phyloP scores from a whole-genome alignment of 768 basidiomycete genomes.

The Mycena polygramma region DNA sequence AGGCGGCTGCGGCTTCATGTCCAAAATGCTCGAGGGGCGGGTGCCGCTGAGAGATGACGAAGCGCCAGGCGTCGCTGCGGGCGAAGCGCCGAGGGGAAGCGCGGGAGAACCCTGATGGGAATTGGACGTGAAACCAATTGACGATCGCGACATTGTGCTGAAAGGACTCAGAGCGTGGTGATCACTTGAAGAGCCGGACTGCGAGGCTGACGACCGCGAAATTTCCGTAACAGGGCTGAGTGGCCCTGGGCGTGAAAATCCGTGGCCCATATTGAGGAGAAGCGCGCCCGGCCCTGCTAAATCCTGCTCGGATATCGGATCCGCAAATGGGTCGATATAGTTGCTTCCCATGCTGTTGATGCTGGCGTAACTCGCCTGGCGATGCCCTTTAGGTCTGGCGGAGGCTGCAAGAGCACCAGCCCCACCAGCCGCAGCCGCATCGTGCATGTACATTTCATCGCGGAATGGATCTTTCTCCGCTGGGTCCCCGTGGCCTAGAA shows the following conservation, averaged over 20 bases:
- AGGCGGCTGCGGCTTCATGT: slow-evolving; percentile 52
- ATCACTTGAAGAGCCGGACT: slow-evolving; percentile 43
- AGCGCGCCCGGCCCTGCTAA: slow-evolving; percentile 43
- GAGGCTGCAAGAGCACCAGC: slow-evolving; percentile 28
- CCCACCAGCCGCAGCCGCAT: slow-evolving; percentile 38
- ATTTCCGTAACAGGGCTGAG: slow-evolving; percentile 52
- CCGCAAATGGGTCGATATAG: slow-evolving; percentile 66
- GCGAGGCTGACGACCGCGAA: slow-evolving; percentile 43
- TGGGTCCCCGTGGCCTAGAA: slow-evolving; percentile 31
- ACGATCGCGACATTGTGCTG: slow-evolving; percentile 33
- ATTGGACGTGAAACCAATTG: slow-evolving; percentile 33
- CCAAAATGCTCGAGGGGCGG: slow-evolving; percentile 33
- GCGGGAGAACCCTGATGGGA: slow-evolving; percentile 33
- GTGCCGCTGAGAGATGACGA: slow-evolving; percentile 15
- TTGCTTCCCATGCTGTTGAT: slow-evolving; percentile 45
- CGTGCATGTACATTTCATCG: slow-evolving; percentile 37
- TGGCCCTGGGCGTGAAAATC: slow-evolving; percentile 28
- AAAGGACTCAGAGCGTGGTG: slow-evolving; percentile 54
- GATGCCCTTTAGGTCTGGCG: slow-evolving; percentile 40
- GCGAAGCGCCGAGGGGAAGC: slow-evolving; percentile 29
- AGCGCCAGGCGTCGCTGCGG: slow-evolving; percentile 20
- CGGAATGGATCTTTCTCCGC: slow-evolving; percentile 40
- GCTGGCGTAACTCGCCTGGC: slow-evolving; percentile 56
- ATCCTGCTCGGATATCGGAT: slow-evolving; percentile 53
- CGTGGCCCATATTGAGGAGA: slow-evolving; percentile 30